These are phyloP conservation scores for Umbellularia californica DNA, from an alignment of 164 flowering plant genomes.

Conservation along the genomic window DNA sequence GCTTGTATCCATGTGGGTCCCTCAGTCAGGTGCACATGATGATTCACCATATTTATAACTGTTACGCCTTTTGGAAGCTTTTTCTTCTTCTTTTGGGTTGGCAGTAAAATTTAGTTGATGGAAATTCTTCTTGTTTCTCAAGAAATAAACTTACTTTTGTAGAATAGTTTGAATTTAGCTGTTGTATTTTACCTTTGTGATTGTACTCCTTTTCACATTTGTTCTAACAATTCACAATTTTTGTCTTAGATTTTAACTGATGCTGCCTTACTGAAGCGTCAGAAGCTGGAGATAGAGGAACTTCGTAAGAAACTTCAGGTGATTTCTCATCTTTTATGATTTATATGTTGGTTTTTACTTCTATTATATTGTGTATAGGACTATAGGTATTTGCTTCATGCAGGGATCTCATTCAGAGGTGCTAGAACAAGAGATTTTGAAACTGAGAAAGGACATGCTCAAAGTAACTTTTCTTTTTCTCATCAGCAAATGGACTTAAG, in stretches of 20 bases:
- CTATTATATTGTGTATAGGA: background rate
- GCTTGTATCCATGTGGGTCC: too few relatives aligned
- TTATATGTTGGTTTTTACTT: too few relatives aligned
- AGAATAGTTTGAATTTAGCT: background rate
- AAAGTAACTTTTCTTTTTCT: constrained; percentile 42
- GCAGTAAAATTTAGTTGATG: too few relatives aligned
- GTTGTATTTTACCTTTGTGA: background rate
- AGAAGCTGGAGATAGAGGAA: constrained; percentile 91
- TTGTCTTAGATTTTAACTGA: constrained; percentile 74
- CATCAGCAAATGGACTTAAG: background rate
- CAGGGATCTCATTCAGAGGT: constrained; percentile 92
- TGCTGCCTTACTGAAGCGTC: constrained; percentile 89
- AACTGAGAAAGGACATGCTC: constrained; percentile 86
- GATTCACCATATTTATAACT: too few relatives aligned
- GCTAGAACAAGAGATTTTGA: constrained; percentile 85
- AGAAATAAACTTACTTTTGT: background rate
- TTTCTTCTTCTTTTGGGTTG: too few relatives aligned
- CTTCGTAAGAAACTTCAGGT: constrained; percentile 84
- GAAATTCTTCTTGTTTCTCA: too few relatives aligned
- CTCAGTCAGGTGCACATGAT: too few relatives aligned
- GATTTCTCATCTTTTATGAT: constrained; percentile 13
- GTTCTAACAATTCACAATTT: constrained; percentile 13
- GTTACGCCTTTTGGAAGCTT: too few relatives aligned
- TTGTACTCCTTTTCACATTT: background rate
- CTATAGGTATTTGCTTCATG: constrained; percentile 5